phyloP scores from a whole-genome alignment of 2,329 filamentous ascomycete species.

The Talaromyces sp. region DNA sequence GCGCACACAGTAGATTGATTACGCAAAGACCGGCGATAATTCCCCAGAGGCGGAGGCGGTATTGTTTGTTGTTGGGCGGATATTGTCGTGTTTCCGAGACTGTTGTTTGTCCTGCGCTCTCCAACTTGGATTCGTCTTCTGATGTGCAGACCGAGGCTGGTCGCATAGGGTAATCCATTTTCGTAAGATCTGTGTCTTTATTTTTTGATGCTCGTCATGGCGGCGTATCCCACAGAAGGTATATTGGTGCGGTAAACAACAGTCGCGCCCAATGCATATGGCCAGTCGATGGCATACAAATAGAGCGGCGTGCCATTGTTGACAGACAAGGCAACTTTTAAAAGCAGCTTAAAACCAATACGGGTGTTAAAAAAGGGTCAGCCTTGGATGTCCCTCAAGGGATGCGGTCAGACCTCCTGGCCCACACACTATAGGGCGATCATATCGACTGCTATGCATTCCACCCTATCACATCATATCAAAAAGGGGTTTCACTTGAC shows the following conservation, averaged over 20 bases:
- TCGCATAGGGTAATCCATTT: neutral
- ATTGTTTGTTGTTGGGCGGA: neutral
- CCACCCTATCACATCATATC: neutral
- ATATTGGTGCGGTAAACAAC: neutral
- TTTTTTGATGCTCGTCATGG: neutral
- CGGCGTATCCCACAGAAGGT: neutral
- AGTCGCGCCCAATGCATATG: neutral
- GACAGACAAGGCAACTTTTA: neutral
- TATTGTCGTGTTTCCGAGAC: neutral
- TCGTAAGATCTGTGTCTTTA: neutral
- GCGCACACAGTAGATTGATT: slow-evolving; percentile 24
- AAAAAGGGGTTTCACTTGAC: neutral
- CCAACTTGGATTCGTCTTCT: neutral
- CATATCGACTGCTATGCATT: neutral
- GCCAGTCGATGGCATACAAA: neutral
- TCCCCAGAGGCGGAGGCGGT: neutral
- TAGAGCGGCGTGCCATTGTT: neutral
- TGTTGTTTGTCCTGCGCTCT: neutral
- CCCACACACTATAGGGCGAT: neutral
- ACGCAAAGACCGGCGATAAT: slow-evolving; percentile 22
- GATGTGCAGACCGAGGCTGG: neutral
- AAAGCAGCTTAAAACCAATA: neutral
- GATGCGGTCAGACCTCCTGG: neutral
- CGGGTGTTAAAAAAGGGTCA: neutral
- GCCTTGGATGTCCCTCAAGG: neutral